Conservation (phyloP, 2,329 filamentous ascomycete species). For the Fulvia fulva region DNA sequence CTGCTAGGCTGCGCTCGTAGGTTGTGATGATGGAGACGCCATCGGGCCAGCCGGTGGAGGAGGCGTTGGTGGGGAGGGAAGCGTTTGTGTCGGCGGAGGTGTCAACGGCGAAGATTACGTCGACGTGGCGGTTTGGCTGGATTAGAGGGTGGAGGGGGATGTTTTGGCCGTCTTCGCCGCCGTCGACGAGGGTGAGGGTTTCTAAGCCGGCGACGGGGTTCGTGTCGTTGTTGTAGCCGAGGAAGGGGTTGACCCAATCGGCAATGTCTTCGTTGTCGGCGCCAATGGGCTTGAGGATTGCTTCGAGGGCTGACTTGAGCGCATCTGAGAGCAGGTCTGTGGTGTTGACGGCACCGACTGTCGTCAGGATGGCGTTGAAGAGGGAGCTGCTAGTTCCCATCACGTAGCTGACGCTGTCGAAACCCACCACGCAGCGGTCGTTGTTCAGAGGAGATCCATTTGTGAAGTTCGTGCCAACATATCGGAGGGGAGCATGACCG, state of each 20-base stretch:
- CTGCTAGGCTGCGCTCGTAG: slow-evolving; percentile 61
- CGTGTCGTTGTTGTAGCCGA: slow-evolving; percentile 55
- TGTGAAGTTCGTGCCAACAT: slow-evolving; percentile 69
- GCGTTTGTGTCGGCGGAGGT: slow-evolving; percentile 66
- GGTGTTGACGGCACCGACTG: slow-evolving; percentile 51
- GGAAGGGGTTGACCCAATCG: slow-evolving; percentile 76
- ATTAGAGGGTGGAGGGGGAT: slow-evolving; percentile 75
- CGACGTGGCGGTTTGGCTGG: slow-evolving; percentile 66
- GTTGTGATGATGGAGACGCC: slow-evolving; percentile 71
- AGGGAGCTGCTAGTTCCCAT: slow-evolving; percentile 83
- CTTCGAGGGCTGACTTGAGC: slow-evolving; percentile 50
- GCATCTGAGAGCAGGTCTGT: slow-evolving; percentile 39
- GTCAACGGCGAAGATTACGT: slow-evolving; percentile 79
- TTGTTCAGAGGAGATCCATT: slow-evolving; percentile 54
- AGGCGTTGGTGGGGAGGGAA: slow-evolving; percentile 27
- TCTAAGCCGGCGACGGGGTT: slow-evolving; percentile 54
- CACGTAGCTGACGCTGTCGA: slow-evolving; percentile 76
- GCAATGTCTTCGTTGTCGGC: slow-evolving; percentile 67
- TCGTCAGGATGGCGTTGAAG: slow-evolving; percentile 73
- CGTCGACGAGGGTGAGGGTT: slow-evolving; percentile 69
- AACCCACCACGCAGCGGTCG: slow-evolving; percentile 67
- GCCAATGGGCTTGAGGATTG: slow-evolving; percentile 55
- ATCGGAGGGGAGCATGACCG: slow-evolving; percentile 67
- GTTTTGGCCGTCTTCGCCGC: slow-evolving; percentile 74
- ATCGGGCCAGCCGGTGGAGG: slow-evolving; percentile 65